Conservation (phyloP, 2,329 filamentous ascomycete species). For the Arthrobotrys iridis region DNA sequence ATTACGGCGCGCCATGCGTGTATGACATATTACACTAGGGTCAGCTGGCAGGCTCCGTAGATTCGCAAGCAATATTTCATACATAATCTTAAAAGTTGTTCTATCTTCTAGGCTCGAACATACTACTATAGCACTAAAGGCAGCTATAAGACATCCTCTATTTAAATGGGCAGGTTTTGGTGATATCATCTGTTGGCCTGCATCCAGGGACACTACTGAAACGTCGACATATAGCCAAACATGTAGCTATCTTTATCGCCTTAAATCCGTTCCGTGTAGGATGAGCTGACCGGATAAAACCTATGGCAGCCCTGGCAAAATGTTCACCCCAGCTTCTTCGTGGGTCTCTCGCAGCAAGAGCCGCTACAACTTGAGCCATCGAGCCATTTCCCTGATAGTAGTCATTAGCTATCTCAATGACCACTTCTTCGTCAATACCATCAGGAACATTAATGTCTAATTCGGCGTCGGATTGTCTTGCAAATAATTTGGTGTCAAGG, state of each 20-base stretch:
- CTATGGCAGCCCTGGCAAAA: not conserved
- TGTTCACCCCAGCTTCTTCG: not conserved
- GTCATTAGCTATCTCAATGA: not conserved
- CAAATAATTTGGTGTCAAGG: not conserved
- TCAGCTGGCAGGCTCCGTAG: too few species aligned
- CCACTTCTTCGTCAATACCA: not conserved
- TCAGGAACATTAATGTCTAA: constrained; percentile 3
- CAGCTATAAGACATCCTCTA: too few species aligned
- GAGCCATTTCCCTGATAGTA: not conserved
- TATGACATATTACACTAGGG: too few species aligned
- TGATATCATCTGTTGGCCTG: too few species aligned
- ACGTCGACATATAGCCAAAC: not conserved
- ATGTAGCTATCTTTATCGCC: not conserved
- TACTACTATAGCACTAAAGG: too few species aligned
- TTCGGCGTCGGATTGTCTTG: not conserved
- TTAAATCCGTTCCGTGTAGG: not conserved
- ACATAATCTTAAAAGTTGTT: too few species aligned
- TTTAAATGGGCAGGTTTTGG: too few species aligned
- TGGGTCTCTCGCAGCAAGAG: not conserved
- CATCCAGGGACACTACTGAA: not conserved
- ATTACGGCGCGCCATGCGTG: too few species aligned
- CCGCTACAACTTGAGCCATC: not conserved
- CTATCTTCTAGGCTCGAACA: too few species aligned
- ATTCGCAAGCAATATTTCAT: too few species aligned
- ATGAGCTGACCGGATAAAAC: not conserved